phyloP scores from a whole-genome alignment of 1,284 basidiomycete species.

The Coriolopsis trogii region DNA sequence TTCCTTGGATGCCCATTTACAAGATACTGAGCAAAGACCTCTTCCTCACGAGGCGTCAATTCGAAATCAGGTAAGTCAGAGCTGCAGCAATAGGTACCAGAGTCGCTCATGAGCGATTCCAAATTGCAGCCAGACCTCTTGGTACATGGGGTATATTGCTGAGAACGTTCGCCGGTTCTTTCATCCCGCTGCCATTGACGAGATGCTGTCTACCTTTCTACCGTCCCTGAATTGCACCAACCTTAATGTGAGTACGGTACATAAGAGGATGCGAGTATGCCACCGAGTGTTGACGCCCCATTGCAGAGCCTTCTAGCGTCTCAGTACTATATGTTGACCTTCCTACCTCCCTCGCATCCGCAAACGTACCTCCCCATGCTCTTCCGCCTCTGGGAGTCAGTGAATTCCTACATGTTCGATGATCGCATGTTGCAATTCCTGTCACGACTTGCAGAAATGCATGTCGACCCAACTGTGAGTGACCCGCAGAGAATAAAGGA shows the following conservation, averaged over 20 bases:
- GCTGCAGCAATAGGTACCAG: background rate
- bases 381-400: conserved; percentile 80
- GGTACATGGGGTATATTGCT: conserved; percentile 85
- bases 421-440: conserved; percentile 81
- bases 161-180: conserved; percentile 87
- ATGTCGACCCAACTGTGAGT: conserved; percentile 73
- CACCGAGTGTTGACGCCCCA: conserved; percentile 2
- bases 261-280: too few relatives aligned
- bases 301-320: conserved; percentile 71
- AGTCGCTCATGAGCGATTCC: conserved; percentile 1
- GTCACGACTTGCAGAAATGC: conserved; percentile 70
- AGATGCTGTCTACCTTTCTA: conserved; percentile 86
- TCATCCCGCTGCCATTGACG: conserved; percentile 84
- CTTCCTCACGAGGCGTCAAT: conserved; percentile 82
- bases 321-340: conserved; percentile 82
- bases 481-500: conserved; percentile 65
- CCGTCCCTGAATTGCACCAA: conserved; percentile 77
- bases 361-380: conserved; percentile 82
- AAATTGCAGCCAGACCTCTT: conserved; percentile 68
- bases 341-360: conserved; percentile 78
- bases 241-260: conserved; percentile 61
- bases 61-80: conserved; percentile 70
- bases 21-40: conserved; percentile 81
- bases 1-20: conserved; percentile 89
- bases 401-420: conserved; percentile 85